These are phyloP conservation scores for Didymella exigua DNA, from an alignment of 2,329 filamentous ascomycete genomes.

Conservation along the genomic window DNA sequence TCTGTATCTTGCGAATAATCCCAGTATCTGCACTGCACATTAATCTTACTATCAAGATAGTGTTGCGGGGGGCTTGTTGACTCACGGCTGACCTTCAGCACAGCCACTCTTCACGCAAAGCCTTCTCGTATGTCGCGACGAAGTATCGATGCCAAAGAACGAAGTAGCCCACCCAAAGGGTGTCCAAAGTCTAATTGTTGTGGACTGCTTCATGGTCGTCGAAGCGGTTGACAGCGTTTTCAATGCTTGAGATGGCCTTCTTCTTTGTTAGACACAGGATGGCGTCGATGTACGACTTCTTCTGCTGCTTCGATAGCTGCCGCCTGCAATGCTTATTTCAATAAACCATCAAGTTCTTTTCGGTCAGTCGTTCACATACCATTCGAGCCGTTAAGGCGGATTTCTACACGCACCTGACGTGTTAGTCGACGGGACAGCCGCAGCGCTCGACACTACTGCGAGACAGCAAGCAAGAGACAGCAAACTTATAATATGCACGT, in stretches of 20 bases:
- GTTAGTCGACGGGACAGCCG: not conserved
- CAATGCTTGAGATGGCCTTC: constrained; percentile 21
- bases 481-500: not conserved
- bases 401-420: not conserved
- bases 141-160: constrained; percentile 12
- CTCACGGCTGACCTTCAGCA: constrained; percentile 43
- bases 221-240: constrained; percentile 25
- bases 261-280: constrained; percentile 31
- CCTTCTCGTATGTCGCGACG: constrained; percentile 25
- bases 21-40: constrained; percentile 33
- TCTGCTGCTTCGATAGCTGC: constrained; percentile 8
- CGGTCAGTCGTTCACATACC: not conserved
- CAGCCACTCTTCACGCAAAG: constrained; percentile 32
- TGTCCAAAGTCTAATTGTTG: constrained; percentile 24
- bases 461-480: not conserved
- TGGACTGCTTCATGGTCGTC: constrained; percentile 35
- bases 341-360: no score
- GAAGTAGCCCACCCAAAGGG: constrained; percentile 37
- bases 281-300: constrained; percentile 29
- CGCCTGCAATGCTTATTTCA: not conserved
- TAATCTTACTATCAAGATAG: no score
- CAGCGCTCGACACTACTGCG: not conserved
- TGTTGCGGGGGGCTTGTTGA: no score
- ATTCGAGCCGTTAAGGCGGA: not conserved
- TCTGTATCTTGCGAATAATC: constrained; percentile 32